Conservation (phyloP, 2,329 filamentous ascomycete genomes). For the Diaporthe caulivora region DNA sequence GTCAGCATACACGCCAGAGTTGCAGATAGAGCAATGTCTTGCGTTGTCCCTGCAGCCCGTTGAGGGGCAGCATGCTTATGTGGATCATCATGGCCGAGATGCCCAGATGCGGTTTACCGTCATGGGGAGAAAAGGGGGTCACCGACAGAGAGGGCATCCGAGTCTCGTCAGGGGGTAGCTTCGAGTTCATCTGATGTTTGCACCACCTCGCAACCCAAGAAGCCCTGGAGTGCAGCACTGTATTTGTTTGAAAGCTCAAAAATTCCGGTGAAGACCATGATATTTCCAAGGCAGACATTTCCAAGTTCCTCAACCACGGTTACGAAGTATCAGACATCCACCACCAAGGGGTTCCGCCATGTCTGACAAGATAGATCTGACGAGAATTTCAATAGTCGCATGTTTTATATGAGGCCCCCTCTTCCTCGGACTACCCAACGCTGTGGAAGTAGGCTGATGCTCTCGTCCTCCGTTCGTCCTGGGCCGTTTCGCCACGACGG, state of each 20-base stretch:
- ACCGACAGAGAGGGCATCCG: not conserved
- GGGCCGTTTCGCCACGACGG: not conserved
- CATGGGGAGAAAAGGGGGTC: conserved; percentile 10
- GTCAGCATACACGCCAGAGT: conserved; percentile 6
- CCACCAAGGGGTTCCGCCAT: not conserved
- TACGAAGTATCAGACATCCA: not conserved
- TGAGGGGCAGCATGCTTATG: not conserved
- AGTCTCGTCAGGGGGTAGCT: not conserved
- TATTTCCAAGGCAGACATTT: not conserved
- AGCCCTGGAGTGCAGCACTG: not conserved
- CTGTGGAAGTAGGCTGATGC: not conserved
- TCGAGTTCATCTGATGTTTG: conserved; percentile 17
- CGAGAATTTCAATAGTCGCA: not conserved
- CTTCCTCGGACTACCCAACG: not conserved
- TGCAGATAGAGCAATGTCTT: conserved; percentile 8
- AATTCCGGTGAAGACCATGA: not conserved
- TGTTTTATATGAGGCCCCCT: not conserved
- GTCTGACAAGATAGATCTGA: not conserved
- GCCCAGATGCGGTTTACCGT: conserved; percentile 8
- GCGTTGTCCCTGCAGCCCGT: not conserved
- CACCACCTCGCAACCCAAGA: not conserved
- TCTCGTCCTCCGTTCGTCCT: not conserved
- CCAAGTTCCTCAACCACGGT: not conserved
- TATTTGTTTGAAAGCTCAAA: not conserved
- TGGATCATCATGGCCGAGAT: conserved; percentile 2